phyloP scores from a whole-genome alignment of 148 eudicot genomes.

The Vaccinium vitisidaea region DNA sequence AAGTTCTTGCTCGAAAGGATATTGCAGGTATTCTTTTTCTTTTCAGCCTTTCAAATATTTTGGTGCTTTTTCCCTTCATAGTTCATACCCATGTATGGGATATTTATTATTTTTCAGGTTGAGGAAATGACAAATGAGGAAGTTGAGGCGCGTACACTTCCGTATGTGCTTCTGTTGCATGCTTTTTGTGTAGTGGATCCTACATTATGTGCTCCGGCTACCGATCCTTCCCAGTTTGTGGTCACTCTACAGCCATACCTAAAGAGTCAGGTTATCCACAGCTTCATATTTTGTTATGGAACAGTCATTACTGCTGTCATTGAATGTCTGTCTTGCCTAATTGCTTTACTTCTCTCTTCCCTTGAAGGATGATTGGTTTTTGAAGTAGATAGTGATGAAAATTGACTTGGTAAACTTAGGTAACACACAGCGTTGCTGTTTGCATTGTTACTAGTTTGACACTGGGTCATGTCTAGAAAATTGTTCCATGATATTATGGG shows the following conservation, averaged over 20 bases:
- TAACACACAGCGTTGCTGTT: background rate
- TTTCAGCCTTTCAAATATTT: slow-evolving; percentile 12
- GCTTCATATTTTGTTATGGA: slow-evolving; percentile 1
- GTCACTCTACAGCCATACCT: slow-evolving; percentile 95
- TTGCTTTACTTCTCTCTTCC: background rate
- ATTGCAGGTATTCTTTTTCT: slow-evolving; percentile 59
- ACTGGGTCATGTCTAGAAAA: background rate
- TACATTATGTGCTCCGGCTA: slow-evolving; percentile 89
- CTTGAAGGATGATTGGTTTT: background rate
- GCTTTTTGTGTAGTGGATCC: slow-evolving; percentile 96
- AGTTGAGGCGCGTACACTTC: slow-evolving; percentile 72
- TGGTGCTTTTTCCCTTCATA: background rate
- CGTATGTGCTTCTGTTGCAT: slow-evolving; percentile 83
- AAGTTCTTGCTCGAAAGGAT: slow-evolving; percentile 86
- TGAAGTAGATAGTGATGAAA: background rate
- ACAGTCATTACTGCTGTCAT: background rate
- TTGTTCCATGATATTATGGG: background rate
- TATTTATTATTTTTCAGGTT: slow-evolving; percentile 41
- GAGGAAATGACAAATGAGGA: slow-evolving; percentile 67
- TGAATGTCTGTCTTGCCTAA: background rate
- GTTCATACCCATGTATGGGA: background rate
- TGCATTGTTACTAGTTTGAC: background rate
- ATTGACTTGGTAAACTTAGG: background rate
- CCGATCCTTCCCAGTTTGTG: slow-evolving; percentile 95
- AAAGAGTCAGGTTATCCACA: slow-evolving; percentile 71